Percentiles rank a stretch among this genome's conserved stretches.
These are phyloP conservation scores for Barnettozyma vustinii DNA, from an alignment of 805 yeast genomes.

Conservation along the genomic window DNA sequence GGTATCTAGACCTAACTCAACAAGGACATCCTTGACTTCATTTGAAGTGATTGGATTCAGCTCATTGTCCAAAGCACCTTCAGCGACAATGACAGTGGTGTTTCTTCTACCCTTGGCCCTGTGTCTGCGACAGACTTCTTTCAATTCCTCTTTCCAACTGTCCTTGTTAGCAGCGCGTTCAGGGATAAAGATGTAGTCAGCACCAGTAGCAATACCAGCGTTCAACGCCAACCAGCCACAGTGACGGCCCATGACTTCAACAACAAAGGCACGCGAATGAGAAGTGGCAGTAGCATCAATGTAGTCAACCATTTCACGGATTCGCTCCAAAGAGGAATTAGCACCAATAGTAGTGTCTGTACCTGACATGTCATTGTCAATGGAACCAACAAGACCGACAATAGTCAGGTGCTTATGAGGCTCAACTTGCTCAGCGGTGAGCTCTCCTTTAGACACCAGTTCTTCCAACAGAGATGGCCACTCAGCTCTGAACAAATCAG, in stretches of 20 bases:
- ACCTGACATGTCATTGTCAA: constrained; percentile 96
- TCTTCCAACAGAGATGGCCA: constrained; percentile 89
- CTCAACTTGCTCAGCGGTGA: constrained; percentile 55
- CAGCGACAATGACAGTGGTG: constrained; percentile 95
- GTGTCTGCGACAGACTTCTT: constrained; percentile 69
- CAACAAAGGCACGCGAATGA: constrained; percentile 94
- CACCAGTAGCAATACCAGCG: constrained; percentile 97
- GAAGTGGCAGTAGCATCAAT: constrained; percentile 97
- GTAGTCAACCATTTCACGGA: constrained; percentile 90
- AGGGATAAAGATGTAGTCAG: constrained; percentile 91
- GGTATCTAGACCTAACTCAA: constrained; percentile 85
- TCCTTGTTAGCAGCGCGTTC: constrained; percentile 79
- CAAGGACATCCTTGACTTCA: constrained; percentile 76
- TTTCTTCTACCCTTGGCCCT: constrained; percentile 86
- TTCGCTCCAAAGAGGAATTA: constrained; percentile 86
- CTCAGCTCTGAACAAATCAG: constrained; percentile 87
- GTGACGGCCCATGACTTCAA: constrained; percentile 98
- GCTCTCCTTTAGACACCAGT: constrained; percentile 47
- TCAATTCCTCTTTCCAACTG: constrained; percentile 79
- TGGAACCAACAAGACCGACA: constrained; percentile 93
- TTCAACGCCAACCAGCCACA: constrained; percentile 98
- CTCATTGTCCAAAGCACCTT: constrained; percentile 88
- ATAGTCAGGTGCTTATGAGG: constrained; percentile 71
- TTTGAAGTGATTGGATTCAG: constrained; percentile 76
- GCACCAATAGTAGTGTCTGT: constrained; percentile 98